These are phyloP conservation scores for Microstegium vimineum DNA, from an alignment of 176 grass and related monocot species.

Conservation along the genomic window DNA sequence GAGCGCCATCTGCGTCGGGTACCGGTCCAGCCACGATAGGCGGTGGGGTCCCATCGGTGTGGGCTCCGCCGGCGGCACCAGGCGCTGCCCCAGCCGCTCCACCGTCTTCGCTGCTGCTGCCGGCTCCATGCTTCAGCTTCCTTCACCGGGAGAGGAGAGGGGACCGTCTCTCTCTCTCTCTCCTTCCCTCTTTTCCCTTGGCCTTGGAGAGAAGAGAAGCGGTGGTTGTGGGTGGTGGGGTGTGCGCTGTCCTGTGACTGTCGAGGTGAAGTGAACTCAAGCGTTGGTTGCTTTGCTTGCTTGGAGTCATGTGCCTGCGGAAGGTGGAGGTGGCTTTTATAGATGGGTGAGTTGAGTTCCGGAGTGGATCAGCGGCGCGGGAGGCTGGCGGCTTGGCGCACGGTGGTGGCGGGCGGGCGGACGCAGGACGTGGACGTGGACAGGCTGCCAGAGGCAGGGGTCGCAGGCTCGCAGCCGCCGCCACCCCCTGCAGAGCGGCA, in stretches of 20 bases:
- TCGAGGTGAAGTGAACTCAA: background rate
- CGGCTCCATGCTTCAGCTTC: background rate
- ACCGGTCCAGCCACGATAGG: constrained; percentile 92
- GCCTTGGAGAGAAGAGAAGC: background rate
- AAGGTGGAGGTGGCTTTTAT: background rate
- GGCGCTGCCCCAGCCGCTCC: constrained; percentile 55
- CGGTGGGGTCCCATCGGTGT: constrained; percentile 51
- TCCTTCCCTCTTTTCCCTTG: background rate
- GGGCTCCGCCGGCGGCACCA: constrained; percentile 53
- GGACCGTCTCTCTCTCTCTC: background rate
- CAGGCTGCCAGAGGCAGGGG: background rate
- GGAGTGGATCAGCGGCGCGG: background rate
- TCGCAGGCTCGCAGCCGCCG: too few species aligned
- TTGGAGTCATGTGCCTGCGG: background rate
- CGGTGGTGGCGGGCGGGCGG: too few species aligned
- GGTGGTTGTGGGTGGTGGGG: background rate
- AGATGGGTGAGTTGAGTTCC: background rate
- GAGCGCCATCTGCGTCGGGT: constrained; percentile 96
- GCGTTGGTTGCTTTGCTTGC: background rate
- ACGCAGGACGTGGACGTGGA: background rate
- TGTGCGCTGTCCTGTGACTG: background rate
- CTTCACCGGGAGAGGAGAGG: background rate
- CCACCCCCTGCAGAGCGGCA: background rate
- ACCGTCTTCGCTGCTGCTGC: constrained; percentile 33
- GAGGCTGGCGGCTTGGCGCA: background rate